Evolutionary conservation across 192 early-diverging fungal species (phyloP).

Genomic region (Rhizophagus clarus): DNA sequence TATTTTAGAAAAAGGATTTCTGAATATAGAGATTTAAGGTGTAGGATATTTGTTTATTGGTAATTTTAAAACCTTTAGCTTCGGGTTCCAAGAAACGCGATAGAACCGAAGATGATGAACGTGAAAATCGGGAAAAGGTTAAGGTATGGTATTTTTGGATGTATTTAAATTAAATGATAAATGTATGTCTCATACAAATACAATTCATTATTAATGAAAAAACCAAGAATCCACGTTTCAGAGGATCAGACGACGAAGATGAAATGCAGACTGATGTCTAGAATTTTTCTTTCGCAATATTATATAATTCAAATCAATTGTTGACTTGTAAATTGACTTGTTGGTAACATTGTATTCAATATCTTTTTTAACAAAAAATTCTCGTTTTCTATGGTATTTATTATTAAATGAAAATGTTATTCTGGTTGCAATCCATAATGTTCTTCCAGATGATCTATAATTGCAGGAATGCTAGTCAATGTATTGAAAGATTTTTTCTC

Average conservation of each 20-base stretch:
- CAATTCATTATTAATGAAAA: not conserved
- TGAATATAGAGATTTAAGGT: not conserved
- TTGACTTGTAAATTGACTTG: too few relatives aligned
- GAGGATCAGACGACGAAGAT: constrained; percentile 46
- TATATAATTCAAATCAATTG: too few relatives aligned
- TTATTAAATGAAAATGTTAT: not conserved
- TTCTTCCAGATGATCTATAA: constrained; percentile 77
- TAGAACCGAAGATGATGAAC: constrained; percentile 10
- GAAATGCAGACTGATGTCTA: constrained; percentile 30
- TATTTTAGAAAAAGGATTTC: not conserved
- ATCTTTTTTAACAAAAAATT: too few relatives aligned
- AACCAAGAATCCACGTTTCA: constrained; percentile 42
- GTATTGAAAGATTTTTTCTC: constrained; percentile 90
- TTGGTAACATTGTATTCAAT: too few relatives aligned
- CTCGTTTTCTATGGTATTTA: not conserved
- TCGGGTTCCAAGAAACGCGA: not conserved
- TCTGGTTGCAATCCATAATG: constrained; percentile 43
- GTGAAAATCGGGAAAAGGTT: not conserved
- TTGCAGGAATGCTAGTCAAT: constrained; percentile 71
- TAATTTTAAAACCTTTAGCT: not conserved
- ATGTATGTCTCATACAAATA: too few relatives aligned
- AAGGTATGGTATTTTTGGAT: not conserved
- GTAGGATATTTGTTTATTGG: not conserved
- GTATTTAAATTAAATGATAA: not conserved
- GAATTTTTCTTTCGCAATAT: not conserved